Evolutionary conservation across 2,329 filamentous ascomycete species (phyloP).

Genomic region (Pleomassaria siparia): DNA sequence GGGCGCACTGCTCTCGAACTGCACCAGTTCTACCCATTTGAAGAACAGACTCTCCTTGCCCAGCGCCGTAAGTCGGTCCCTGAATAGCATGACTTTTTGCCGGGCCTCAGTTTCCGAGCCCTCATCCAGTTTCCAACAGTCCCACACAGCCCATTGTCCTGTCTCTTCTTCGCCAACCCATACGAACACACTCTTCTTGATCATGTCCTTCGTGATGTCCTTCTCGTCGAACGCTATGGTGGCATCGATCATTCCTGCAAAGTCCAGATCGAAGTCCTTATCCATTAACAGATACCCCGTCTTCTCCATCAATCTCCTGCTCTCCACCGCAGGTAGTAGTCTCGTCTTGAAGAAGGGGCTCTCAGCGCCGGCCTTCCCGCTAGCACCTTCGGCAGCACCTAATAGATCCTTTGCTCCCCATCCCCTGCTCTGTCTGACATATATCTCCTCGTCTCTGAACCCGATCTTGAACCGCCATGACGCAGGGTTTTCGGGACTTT

Average conservation of each 20-base stretch:
- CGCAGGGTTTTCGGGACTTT: slow-evolving; percentile 64
- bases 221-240: slow-evolving; percentile 69
- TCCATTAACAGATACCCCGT: slow-evolving; percentile 88
- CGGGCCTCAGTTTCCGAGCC: slow-evolving; percentile 62
- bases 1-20: slow-evolving; percentile 78
- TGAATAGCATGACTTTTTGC: slow-evolving; percentile 77
- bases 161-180: slow-evolving; percentile 43
- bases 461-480: slow-evolving; percentile 74
- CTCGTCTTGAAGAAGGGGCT: slow-evolving; percentile 60
- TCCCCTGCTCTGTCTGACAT: slow-evolving; percentile 73
- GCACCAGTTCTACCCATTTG: slow-evolving; percentile 88
- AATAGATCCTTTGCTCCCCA: slow-evolving; percentile 67
- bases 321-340: slow-evolving; percentile 69
- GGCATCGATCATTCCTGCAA: slow-evolving; percentile 74
- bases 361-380: slow-evolving; percentile 54
- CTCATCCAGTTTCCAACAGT: slow-evolving; percentile 56
- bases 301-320: slow-evolving; percentile 69
- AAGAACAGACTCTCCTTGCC: slow-evolving; percentile 90
- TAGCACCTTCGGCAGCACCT: slow-evolving; percentile 48
- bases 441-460: slow-evolving; percentile 77
- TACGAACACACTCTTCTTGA: slow-evolving; percentile 65
- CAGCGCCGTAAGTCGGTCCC: slow-evolving; percentile 70
- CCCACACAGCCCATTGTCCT: slow-evolving; percentile 70
- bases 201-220: slow-evolving; percentile 62
- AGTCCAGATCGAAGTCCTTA: slow-evolving; percentile 84